Conservation (phyloP, 2,329 filamentous ascomycete species). For the Nothophoma quercina region DNA sequence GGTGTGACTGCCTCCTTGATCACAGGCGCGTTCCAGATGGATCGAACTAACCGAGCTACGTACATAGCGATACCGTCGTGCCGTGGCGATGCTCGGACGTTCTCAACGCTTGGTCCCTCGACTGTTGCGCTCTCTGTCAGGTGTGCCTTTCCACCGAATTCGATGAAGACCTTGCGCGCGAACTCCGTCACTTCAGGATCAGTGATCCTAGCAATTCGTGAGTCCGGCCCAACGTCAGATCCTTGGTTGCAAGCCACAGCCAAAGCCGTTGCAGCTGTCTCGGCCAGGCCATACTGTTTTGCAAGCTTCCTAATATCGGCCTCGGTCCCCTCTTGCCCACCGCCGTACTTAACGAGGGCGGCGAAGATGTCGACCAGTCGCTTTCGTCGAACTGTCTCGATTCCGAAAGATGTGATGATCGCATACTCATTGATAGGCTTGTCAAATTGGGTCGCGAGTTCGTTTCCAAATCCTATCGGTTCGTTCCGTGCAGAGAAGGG, state of each 20-base stretch:
- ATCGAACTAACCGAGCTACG: constrained; percentile 84
- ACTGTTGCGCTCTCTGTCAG: constrained; percentile 79
- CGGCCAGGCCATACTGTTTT: constrained; percentile 82
- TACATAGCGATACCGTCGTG: constrained; percentile 90
- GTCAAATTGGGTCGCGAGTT: constrained; percentile 96
- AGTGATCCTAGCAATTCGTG: constrained; percentile 72
- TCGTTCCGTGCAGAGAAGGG: constrained; percentile 71
- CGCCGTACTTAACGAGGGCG: constrained; percentile 74
- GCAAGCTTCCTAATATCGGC: constrained; percentile 84
- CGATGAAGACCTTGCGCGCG: constrained; percentile 87
- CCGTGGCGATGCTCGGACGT: constrained; percentile 84
- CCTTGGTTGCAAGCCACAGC: constrained; percentile 96
- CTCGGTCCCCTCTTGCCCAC: constrained; percentile 81
- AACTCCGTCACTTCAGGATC: constrained; percentile 87
- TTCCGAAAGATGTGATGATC: constrained; percentile 87
- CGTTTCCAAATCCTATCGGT: constrained; percentile 85
- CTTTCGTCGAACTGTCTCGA: constrained; percentile 84
- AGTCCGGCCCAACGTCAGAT: constrained; percentile 76
- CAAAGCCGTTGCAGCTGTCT: constrained; percentile 88
- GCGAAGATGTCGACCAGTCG: constrained; percentile 93
- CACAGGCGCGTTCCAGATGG: constrained; percentile 84
- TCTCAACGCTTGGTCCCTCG: constrained; percentile 72
- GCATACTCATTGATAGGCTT: constrained; percentile 82
- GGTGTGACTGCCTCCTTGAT: constrained; percentile 64
- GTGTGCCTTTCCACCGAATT: constrained; percentile 86